A percentile compares a stretch with the other conserved stretches of the same genome.
Evolutionary conservation across 2,329 filamentous ascomycete genomes (phyloP).

Genomic region (Teratosphaeria epicoccoides): DNA sequence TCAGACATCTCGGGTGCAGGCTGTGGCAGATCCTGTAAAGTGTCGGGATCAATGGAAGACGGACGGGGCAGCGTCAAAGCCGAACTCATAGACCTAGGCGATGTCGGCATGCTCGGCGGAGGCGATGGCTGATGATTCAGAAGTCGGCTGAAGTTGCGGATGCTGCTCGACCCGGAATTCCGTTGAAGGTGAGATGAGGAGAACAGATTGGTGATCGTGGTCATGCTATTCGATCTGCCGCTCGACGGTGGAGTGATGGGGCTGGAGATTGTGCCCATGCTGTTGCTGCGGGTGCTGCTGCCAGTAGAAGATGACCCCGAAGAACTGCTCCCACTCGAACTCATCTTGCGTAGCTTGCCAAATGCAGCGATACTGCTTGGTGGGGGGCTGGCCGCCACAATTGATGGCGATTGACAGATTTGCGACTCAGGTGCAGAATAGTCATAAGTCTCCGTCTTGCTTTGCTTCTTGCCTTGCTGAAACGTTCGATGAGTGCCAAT

Average conservation of each 20-base stretch:
- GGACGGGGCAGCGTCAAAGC: conserved; percentile 11
- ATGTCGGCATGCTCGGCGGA: conserved; percentile 6
- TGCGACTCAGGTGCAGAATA: conserved; percentile 62
- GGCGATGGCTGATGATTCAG: conserved; percentile 3
- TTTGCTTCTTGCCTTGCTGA: conserved; percentile 42
- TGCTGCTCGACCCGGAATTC: conserved; percentile 10
- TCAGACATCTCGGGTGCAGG: conserved; percentile 42
- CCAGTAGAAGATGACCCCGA: conserved; percentile 24
- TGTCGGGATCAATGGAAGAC: conserved; percentile 32
- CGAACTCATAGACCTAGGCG: conserved; percentile 5
- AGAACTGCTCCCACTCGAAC: conserved; percentile 19
- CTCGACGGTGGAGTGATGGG: conserved; percentile 15
- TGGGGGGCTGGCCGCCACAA: conserved; percentile 19
- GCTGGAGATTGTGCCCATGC: conserved; percentile 14
- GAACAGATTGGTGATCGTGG: conserved; percentile 10
- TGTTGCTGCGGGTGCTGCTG: conserved; percentile 22
- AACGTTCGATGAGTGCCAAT: conserved; percentile 40
- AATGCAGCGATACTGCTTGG: conserved; percentile 20
- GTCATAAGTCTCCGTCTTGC: conserved; percentile 60
- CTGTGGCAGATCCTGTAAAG: conserved; percentile 31
- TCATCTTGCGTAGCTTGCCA: conserved; percentile 22
- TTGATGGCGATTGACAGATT: conserved; percentile 32
- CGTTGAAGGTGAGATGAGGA: conserved; percentile 8
- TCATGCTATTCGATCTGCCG: conserved; percentile 17
- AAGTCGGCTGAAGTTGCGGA: conserved; percentile 28